A percentile compares a stretch with the other conserved stretches of the same genome.
phyloP scores from a whole-genome alignment of 2,329 filamentous ascomycete genomes.

The Aspergillus puulaauensis region DNA sequence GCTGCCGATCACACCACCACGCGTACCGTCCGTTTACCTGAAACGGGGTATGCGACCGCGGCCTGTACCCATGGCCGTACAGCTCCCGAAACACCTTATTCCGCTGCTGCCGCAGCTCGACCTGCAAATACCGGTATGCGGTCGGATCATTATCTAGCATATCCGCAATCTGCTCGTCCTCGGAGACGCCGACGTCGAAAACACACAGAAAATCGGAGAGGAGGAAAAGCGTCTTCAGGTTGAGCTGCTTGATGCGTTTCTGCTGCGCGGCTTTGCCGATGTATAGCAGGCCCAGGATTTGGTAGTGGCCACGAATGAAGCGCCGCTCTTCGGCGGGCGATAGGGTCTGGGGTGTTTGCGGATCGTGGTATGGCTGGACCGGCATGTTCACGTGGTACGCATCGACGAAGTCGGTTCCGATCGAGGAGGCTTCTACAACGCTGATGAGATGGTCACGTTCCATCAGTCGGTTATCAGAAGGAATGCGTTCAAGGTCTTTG shows the following conservation, averaged over 20 bases:
- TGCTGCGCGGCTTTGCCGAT: neutral
- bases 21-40: neutral
- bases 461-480: neutral
- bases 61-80: neutral
- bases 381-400: neutral
- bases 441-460: neutral
- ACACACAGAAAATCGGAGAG: constrained; percentile 8
- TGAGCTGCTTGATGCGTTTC: neutral
- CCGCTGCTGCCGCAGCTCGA: neutral
- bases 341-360: neutral
- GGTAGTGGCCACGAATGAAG: constrained; percentile 1
- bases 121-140: neutral
- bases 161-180: neutral
- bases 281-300: neutral
- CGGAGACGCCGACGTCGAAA: neutral
- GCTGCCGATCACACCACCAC: constrained; percentile 9
- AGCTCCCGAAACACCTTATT: neutral
- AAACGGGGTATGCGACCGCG: neutral
- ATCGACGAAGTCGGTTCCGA: neutral
- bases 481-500: neutral
- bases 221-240: constrained; percentile 1
- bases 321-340: neutral
- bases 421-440: neutral
- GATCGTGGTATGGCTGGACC: neutral
- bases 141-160: neutral